A percentile compares a stretch with the other conserved stretches of the same genome.
Evolutionary conservation across 495 filamentous ascomycete species (phyloP).

Genomic region (Corynascus novoguineensis): DNA sequence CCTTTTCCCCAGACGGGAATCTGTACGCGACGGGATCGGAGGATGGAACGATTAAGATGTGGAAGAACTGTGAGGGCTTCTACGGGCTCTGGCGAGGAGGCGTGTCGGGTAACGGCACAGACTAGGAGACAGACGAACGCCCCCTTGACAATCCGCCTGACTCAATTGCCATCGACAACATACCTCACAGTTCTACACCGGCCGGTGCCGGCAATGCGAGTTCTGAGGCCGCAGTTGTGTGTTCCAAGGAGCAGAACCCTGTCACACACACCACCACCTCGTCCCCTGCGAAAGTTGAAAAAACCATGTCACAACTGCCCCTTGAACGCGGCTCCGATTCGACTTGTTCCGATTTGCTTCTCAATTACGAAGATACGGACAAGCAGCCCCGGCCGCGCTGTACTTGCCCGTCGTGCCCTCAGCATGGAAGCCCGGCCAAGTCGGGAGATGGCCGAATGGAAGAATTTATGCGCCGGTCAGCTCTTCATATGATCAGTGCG

Average conservation of each 20-base stretch:
- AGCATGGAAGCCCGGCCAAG: not conserved
- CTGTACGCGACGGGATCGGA: constrained; percentile 94
- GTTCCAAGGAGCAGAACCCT: constrained; percentile 3
- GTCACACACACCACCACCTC: constrained; percentile 14
- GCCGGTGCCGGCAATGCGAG: constrained; percentile 6
- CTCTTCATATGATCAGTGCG: constrained; percentile 11
- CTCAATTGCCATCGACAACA: constrained; percentile 5
- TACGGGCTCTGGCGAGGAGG: constrained; percentile 50
- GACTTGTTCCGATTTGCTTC: constrained; percentile 2
- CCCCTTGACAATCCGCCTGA: constrained; percentile 14
- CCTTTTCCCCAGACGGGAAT: constrained; percentile 91
- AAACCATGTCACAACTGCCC: not conserved
- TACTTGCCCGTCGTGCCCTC: constrained; percentile 11
- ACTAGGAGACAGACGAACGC: constrained; percentile 26
- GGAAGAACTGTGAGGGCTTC: constrained; percentile 55
- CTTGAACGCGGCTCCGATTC: not conserved
- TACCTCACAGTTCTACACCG: not conserved
- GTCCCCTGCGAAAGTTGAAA: constrained; percentile 7
- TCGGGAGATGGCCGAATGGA: constrained; percentile 7
- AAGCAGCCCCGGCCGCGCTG: not conserved
- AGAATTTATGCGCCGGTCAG: constrained; percentile 16
- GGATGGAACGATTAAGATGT: constrained; percentile 94
- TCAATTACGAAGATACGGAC: not conserved
- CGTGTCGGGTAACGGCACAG: constrained; percentile 26
- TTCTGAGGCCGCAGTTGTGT: constrained; percentile 10